These are phyloP conservation scores for Acrocalymma vagum DNA, from an alignment of 2,329 filamentous ascomycete species.

Conservation along the genomic window DNA sequence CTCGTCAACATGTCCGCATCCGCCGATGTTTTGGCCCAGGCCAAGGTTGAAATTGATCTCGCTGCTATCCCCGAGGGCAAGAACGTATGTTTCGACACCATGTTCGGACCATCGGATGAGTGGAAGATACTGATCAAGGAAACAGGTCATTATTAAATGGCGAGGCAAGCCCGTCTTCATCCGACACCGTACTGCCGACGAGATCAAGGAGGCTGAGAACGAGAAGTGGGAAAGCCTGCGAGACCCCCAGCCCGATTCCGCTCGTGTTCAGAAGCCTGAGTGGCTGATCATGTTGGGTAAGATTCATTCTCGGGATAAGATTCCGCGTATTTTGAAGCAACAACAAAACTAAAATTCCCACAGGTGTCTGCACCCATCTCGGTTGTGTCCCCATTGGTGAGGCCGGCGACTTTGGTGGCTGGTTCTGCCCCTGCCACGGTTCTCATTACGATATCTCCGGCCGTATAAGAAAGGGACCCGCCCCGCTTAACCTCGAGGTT, in stretches of 20 bases:
- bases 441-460: conserved; percentile 99
- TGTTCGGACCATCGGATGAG: not conserved
- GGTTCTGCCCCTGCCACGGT: conserved; percentile 99
- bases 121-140: conserved; percentile 25
- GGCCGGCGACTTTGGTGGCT: conserved; percentile 96
- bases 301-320: not conserved
- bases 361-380: conserved; percentile 98
- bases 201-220: conserved; percentile 95
- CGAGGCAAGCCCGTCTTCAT: conserved; percentile 99
- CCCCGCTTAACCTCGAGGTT: conserved; percentile 96
- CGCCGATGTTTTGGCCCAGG: conserved; percentile 97
- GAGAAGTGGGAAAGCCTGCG: conserved; percentile 83
- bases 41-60: conserved; percentile 98
- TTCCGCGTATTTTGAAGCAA: not conserved
- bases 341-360: conserved; percentile 32
- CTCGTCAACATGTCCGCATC: conserved; percentile 99
- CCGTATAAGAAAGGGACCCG: conserved; percentile 96
- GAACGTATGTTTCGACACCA: conserved; percentile 74
- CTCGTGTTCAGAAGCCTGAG: conserved; percentile 97
- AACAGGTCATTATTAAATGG: conserved; percentile 98
- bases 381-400: conserved; percentile 99
- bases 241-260: conserved; percentile 89
- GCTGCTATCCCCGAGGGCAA: conserved; percentile 95
- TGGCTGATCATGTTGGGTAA: conserved; percentile 98
- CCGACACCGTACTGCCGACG: conserved; percentile 91